A percentile compares a stretch with the other conserved stretches of the same genome.
Evolutionary conservation across 1,284 basidiomycete species (phyloP).

Genomic region (Uromyces viciae-fabae): DNA sequence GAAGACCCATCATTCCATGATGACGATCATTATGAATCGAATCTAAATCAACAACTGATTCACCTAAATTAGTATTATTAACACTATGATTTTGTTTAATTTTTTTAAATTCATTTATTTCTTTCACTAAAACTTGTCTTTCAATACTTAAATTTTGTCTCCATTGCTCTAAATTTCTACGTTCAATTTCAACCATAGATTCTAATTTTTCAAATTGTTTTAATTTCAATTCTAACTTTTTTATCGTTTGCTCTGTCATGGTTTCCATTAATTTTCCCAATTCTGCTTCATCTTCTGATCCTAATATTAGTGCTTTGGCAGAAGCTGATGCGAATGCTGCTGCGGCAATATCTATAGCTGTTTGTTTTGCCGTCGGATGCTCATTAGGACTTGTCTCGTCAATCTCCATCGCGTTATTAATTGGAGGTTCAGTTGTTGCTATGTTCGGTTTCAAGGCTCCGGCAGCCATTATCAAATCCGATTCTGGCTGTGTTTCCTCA

Average conservation of each 20-base stretch:
- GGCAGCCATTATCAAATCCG: constrained; percentile 48
- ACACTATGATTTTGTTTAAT: background rate
- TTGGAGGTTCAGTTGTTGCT: constrained; percentile 40
- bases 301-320: constrained; percentile 75
- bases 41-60: background rate
- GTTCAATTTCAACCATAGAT: constrained; percentile 79
- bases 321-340: constrained; percentile 84
- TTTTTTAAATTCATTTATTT: constrained; percentile 46
- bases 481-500: constrained; percentile 52
- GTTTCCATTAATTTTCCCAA: constrained; percentile 76
- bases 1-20: background rate
- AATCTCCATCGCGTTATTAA: constrained; percentile 43
- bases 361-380: constrained; percentile 33
- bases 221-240: constrained; percentile 90
- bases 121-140: constrained; percentile 48
- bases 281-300: constrained; percentile 76
- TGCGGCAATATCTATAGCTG: constrained; percentile 61
- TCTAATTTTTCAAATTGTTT: constrained; percentile 86
- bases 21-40: background rate
- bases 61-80: background rate
- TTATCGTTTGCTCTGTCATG: constrained; percentile 83
- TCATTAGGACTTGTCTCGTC: constrained; percentile 11
- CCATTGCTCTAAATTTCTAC: constrained; percentile 65
- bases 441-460: constrained; percentile 51
- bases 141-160: constrained; percentile 51